A percentile compares a stretch with the other conserved stretches of the same genome.
phyloP scores from a whole-genome alignment of 257 asterid species.

The Solanum corneliomulleri region DNA sequence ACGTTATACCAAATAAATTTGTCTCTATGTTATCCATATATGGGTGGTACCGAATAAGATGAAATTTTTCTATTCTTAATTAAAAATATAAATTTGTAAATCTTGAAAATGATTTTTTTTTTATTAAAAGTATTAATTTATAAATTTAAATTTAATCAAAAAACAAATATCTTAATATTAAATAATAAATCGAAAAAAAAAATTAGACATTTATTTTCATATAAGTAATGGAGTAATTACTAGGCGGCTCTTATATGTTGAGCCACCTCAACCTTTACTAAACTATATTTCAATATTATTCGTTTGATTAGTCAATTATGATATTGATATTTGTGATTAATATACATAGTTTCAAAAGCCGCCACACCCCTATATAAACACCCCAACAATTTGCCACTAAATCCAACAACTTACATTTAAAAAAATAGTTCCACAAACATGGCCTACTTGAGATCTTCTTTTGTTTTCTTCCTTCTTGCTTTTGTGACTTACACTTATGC shows the following conservation, averaged over 20 bases:
- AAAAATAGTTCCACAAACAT: neutral
- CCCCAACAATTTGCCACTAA: neutral
- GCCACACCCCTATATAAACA: neutral
- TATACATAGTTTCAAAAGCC: neutral
- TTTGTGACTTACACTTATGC: constrained; percentile 2
- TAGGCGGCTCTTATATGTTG: neutral
- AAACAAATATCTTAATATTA: rapidly evolving
- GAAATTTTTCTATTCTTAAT: too few species aligned
- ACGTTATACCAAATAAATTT: neutral
- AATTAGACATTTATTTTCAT: neutral
- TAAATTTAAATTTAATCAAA: neutral
- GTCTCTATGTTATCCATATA: neutral
- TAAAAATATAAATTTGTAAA: too few species aligned
- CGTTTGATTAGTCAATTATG: neutral
- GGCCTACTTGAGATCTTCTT: neutral
- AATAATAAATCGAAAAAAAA: neutral
- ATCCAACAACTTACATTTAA: neutral
- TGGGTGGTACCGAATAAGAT: neutral
- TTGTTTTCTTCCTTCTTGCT: neutral
- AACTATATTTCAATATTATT: neutral
- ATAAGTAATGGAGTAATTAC: neutral
- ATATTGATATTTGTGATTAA: neutral
- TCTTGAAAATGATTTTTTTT: too few species aligned
- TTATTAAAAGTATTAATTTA: rapidly evolving
- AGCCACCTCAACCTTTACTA: neutral